Conservation (phyloP, 176 grass and related monocot species). For the Bolboschoenus planiculmis region DNA sequence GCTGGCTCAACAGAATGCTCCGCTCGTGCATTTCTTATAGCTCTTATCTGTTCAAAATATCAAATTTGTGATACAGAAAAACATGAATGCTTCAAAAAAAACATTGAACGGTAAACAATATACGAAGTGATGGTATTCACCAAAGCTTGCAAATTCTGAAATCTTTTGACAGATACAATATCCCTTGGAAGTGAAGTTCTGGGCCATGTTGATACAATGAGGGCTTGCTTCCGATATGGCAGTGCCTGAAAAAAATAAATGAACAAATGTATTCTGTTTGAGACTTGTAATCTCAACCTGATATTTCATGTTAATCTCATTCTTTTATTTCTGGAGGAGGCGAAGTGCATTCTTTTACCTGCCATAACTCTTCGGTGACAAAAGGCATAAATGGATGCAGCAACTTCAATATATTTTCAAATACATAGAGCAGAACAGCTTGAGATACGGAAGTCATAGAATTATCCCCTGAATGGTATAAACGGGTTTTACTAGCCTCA, state of each 20-base stretch:
- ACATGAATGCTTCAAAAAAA: not conserved
- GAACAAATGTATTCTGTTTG: not conserved
- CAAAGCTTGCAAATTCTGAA: slow-evolving; percentile 94
- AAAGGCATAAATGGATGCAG: slow-evolving; percentile 98
- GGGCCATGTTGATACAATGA: slow-evolving; percentile 81
- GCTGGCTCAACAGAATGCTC: slow-evolving; percentile 97
- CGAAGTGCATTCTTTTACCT: slow-evolving; percentile 44
- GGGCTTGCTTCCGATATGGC: slow-evolving; percentile 69
- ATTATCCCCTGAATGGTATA: slow-evolving; percentile 67
- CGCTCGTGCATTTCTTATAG: slow-evolving; percentile 89
- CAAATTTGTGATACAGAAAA: slow-evolving; percentile 27
- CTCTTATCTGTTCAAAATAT: slow-evolving; percentile 51
- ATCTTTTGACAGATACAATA: slow-evolving; percentile 72
- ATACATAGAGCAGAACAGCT: slow-evolving; percentile 79
- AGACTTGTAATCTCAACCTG: not conserved
- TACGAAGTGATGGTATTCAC: slow-evolving; percentile 38
- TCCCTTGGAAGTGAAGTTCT: slow-evolving; percentile 65
- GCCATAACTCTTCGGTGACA: slow-evolving; percentile 99
- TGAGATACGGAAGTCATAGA: slow-evolving; percentile 47
- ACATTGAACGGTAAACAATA: not conserved
- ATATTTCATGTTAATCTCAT: not conserved
- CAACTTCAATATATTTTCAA: slow-evolving; percentile 94
- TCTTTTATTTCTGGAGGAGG: not conserved
- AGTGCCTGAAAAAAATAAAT: slow-evolving; percentile 55
- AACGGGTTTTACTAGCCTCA: slow-evolving; percentile 92